phyloP scores from a whole-genome alignment of 2,329 filamentous ascomycete genomes.

The Trichophyton simii region DNA sequence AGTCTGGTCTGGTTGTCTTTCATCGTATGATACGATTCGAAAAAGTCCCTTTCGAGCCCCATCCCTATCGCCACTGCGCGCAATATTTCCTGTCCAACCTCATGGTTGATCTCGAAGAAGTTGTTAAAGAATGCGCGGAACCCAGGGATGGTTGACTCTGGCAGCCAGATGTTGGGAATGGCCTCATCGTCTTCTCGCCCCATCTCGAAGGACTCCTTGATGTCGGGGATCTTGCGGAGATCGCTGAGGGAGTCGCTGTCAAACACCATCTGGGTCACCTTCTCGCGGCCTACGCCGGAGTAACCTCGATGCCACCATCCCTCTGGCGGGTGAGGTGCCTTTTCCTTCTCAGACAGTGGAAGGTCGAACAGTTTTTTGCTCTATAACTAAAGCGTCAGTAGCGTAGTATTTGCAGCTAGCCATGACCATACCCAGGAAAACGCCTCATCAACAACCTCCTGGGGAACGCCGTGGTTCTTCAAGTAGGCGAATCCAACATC shows the following conservation, averaged over 20 bases:
- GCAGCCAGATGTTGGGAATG: constrained; percentile 42
- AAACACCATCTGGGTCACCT: constrained; percentile 38
- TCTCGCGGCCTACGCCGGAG: constrained; percentile 43
- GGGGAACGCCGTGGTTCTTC: constrained; percentile 35
- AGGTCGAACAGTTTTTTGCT: constrained; percentile 34
- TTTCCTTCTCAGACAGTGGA: constrained; percentile 35
- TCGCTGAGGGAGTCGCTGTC: constrained; percentile 32
- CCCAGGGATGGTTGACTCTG: constrained; percentile 33
- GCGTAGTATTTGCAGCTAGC: neutral
- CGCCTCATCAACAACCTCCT: constrained; percentile 29
- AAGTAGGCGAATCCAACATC: constrained; percentile 40
- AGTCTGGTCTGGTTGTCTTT: constrained; percentile 49
- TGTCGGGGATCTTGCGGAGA: constrained; percentile 37
- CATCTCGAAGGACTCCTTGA: constrained; percentile 33
- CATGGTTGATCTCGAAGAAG: constrained; percentile 40
- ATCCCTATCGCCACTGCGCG: constrained; percentile 37
- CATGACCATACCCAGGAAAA: constrained; percentile 26
- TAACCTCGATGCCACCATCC: constrained; percentile 43
- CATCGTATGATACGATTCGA: constrained; percentile 41
- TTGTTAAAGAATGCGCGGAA: constrained; percentile 37
- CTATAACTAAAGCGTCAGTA: neutral
- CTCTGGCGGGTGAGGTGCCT: constrained; percentile 39
- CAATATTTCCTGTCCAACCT: constrained; percentile 34
- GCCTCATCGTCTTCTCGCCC: constrained; percentile 2
- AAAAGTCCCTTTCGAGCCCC: constrained; percentile 34